Evolutionary conservation across 2,329 filamentous ascomycete genomes (phyloP), one percentile per base, ranked within the genome.

Genomic region (Teratosphaeria viscida): DNA sequence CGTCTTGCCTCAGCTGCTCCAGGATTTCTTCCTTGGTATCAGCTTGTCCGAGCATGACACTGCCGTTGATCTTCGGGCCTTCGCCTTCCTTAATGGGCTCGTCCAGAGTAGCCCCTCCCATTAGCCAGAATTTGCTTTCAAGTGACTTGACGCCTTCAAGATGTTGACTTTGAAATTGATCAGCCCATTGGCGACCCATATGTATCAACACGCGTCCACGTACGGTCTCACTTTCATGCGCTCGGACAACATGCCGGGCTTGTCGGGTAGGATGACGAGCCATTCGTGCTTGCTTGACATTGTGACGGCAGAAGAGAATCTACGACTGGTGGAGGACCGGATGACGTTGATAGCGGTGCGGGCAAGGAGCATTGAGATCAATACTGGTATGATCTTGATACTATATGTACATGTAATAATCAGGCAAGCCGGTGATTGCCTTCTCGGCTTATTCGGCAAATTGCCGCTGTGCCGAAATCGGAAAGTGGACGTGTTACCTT

Each of bases 21-120:
- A 86, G 71, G 2, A 89, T 83, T 71, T 90, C 87, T 64, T 91
- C 87, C 67, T 81, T 84, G 8, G 81, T 85, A 62, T 83, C 81
- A 7, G 88, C 90, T 34, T 82, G 73, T 47, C 83, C 77, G 32
- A 95, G 78, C 68, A 94, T 76, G 19, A 85, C 83, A 71, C 86
- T 90, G 52, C 90, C 90, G 63, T 84, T 83, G 76, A 94, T 90
- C 70, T 87, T 84, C 52, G 84, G 81, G 23, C 80, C 82, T 27
- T 86, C 80, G 60, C 81, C 82, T 57, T 87, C 82, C 5, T 82
- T 78, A 53, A 87, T 79, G 39, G 86, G 80, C 8, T 83, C 80
- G 52, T 87, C 81, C 7, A 92, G 76, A 57, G 87, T 77, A 26
- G 86, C 88, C 52, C 88, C 88, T 66, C 88, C 88, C 70, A 86